Conservation (phyloP, 495 filamentous ascomycete genomes). For the Penicillium longicatenatum region DNA sequence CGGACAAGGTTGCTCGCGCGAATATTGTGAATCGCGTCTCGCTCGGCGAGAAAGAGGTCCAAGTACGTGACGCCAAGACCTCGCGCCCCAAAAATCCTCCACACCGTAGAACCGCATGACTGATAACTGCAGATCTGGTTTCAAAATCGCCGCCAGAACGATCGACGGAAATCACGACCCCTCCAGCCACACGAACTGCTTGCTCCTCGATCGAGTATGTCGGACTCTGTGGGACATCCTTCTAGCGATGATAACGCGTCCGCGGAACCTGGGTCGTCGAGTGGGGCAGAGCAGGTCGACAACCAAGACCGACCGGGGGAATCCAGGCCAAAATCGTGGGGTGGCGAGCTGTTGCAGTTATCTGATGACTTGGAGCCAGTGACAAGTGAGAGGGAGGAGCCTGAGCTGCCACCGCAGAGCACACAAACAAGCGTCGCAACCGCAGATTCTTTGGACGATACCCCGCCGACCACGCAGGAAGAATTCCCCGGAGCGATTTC, state of each 20-base stretch:
- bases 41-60: slow-evolving; percentile 95
- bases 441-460: slow-evolving; percentile 30
- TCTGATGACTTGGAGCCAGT: slow-evolving; percentile 37
- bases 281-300: slow-evolving; percentile 34
- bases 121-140: slow-evolving; percentile 85
- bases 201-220: slow-evolving; percentile 49
- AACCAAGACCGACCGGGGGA: slow-evolving; percentile 22
- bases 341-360: slow-evolving; percentile 29
- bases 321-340: slow-evolving; percentile 26
- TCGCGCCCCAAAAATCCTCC: slow-evolving; percentile 24
- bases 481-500: slow-evolving; percentile 21
- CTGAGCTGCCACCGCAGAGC: slow-evolving; percentile 27
- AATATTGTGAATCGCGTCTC: slow-evolving; percentile 83
- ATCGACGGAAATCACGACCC: slow-evolving; percentile 86
- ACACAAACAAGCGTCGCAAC: slow-evolving; percentile 44
- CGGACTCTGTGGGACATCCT: slow-evolving; percentile 55
- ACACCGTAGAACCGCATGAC: slow-evolving; percentile 14
- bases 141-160: slow-evolving; percentile 94
- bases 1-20: slow-evolving; percentile 84
- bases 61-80: slow-evolving; percentile 63
- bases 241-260: slow-evolving; percentile 47
- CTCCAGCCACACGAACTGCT: slow-evolving; percentile 79
- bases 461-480: slow-evolving; percentile 30
- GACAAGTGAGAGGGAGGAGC: slow-evolving; percentile 30
- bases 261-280: slow-evolving; percentile 37